Conservation (phyloP, 2,329 filamentous ascomycete genomes). For the Mariannaea elegans region DNA sequence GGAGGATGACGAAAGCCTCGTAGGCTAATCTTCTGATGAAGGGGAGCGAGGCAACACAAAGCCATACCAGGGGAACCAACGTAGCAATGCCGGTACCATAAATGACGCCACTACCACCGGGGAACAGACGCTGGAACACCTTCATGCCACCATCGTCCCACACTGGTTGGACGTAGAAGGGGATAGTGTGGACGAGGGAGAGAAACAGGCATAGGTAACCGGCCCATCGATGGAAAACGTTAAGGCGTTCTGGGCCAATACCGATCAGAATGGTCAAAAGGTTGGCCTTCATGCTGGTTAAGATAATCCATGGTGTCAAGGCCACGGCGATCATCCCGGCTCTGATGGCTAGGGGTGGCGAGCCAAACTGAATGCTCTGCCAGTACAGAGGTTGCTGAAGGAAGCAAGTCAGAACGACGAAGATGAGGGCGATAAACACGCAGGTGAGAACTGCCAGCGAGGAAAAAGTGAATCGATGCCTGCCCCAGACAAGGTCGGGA, state of each 20-base stretch:
- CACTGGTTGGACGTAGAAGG: conserved; percentile 89
- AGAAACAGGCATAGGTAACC: conserved; percentile 87
- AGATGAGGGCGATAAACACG: conserved; percentile 72
- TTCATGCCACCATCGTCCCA: conserved; percentile 80
- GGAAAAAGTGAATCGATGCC: conserved; percentile 79
- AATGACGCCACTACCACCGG: conserved; percentile 70
- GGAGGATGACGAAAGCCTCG: conserved; percentile 84
- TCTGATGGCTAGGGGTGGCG: conserved; percentile 86
- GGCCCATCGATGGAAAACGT: conserved; percentile 92
- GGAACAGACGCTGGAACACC: conserved; percentile 76
- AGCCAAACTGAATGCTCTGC: conserved; percentile 85
- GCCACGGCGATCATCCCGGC: conserved; percentile 93
- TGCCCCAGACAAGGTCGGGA: conserved; percentile 74
- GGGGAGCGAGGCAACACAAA: conserved; percentile 86
- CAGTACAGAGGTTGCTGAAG: conserved; percentile 90
- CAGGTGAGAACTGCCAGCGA: conserved; percentile 77
- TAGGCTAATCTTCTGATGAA: conserved; percentile 81
- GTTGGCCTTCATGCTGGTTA: conserved; percentile 91
- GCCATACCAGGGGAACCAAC: conserved; percentile 80
- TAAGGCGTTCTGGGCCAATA: conserved; percentile 90
- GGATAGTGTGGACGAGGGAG: conserved; percentile 83
- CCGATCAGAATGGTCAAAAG: conserved; percentile 84
- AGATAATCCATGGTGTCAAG: conserved; percentile 91
- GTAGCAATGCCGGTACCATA: conserved; percentile 90
- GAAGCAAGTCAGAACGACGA: conserved; percentile 84